These are phyloP conservation scores for Myxozyma neglecta DNA, from an alignment of 805 yeast species.

Conservation along the genomic window DNA sequence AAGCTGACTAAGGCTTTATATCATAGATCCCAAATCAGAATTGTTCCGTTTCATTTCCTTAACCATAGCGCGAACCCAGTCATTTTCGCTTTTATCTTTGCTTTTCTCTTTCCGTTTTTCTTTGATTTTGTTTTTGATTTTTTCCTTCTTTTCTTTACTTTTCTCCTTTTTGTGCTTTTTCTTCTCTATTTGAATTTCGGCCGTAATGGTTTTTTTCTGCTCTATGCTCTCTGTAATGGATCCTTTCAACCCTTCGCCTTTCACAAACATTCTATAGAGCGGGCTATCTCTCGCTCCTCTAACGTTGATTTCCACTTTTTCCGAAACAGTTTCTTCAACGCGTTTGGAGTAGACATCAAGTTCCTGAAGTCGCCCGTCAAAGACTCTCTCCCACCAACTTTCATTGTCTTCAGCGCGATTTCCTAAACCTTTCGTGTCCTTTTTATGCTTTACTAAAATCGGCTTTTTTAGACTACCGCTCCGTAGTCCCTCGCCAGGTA, in stretches of 20 bases:
- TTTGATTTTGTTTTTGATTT: slow-evolving; percentile 38
- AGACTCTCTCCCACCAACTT: slow-evolving; percentile 96
- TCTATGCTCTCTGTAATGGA: slow-evolving; percentile 43
- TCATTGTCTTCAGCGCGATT: slow-evolving; percentile 72
- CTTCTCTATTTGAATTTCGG: slow-evolving; percentile 24
- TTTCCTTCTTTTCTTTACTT: slow-evolving; percentile 33
- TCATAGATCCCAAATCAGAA: neutral
- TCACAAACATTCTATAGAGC: slow-evolving; percentile 79
- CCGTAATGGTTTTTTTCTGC: neutral
- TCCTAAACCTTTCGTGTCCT: slow-evolving; percentile 88
- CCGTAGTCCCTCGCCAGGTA: slow-evolving; percentile 80
- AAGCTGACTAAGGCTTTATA: neutral
- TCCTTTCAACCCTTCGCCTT: slow-evolving; percentile 82
- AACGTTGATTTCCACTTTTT: slow-evolving; percentile 45
- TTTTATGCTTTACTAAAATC: slow-evolving; percentile 83
- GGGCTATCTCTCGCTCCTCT: slow-evolving; percentile 60
- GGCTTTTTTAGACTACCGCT: slow-evolving; percentile 83
- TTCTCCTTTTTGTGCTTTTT: slow-evolving; percentile 34
- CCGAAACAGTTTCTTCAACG: slow-evolving; percentile 32
- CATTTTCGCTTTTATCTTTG: neutral
- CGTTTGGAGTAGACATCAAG: slow-evolving; percentile 53
- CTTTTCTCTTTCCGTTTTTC: slow-evolving; percentile 36
- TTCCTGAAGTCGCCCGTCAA: slow-evolving; percentile 86
- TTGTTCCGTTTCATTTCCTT: slow-evolving; percentile 16
- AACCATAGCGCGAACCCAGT: slow-evolving; percentile 17